Conservation (phyloP, 805 yeast species). For the Yamadazyma akitaensis region DNA sequence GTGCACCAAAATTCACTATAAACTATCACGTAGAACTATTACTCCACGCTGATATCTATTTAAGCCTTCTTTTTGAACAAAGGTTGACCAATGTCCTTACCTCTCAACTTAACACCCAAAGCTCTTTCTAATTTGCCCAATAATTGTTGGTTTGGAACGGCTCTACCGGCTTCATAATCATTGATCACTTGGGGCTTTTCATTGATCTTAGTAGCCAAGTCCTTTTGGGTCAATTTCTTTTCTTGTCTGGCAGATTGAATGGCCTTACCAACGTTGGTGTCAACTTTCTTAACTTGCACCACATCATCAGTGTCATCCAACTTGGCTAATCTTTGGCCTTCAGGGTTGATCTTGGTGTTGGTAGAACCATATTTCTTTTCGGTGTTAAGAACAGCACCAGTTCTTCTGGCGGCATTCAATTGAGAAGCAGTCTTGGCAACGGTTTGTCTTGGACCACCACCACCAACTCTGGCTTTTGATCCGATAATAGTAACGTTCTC, state of each 20-base stretch:
- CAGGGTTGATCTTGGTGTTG: constrained; percentile 66
- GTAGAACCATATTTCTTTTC: constrained; percentile 83
- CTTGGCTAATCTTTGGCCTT: constrained; percentile 93
- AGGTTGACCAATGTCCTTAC: constrained; percentile 92
- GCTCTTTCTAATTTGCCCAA: constrained; percentile 91
- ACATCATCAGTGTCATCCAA: constrained; percentile 92
- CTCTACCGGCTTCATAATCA: constrained; percentile 96
- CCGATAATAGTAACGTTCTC: constrained; percentile 89
- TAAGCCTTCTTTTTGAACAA: constrained; percentile 53
- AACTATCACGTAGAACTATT: background rate
- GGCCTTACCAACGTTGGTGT: constrained; percentile 79
- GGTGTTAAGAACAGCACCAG: constrained; percentile 82
- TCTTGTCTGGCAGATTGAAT: constrained; percentile 84
- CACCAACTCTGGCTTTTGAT: constrained; percentile 81
- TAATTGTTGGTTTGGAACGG: constrained; percentile 93
- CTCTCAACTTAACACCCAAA: constrained; percentile 91
- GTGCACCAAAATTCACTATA: background rate
- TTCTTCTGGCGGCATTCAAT: constrained; percentile 90
- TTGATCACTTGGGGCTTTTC: constrained; percentile 94
- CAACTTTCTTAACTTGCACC: constrained; percentile 87
- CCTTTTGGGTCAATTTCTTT: constrained; percentile 89
- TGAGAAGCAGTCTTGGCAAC: constrained; percentile 78
- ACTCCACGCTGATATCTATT: background rate
- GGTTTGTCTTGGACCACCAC: constrained; percentile 79
- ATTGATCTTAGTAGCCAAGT: constrained; percentile 89